Percentiles rank a stretch among this genome's conserved stretches.
Evolutionary conservation across 176 grass and related monocot species (phyloP).

Genomic region (Zizania latifolia): DNA sequence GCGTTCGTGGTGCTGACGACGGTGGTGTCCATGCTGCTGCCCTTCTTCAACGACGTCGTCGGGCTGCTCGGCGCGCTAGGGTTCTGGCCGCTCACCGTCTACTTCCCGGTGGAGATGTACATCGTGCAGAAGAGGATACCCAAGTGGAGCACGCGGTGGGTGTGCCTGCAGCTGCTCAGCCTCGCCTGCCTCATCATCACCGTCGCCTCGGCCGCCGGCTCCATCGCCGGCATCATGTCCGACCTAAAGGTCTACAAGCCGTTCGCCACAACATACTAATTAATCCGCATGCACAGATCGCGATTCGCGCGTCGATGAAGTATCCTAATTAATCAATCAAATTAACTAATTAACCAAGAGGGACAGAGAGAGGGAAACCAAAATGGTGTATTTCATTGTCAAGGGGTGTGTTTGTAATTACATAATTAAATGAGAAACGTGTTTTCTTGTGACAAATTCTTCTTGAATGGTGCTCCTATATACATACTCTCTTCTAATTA

Average conservation of each 20-base stretch:
- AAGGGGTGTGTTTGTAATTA: neutral
- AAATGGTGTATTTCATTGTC: neutral
- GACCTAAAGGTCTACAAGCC: constrained; percentile 87
- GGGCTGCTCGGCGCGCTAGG: constrained; percentile 71
- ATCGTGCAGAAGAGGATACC: constrained; percentile 85
- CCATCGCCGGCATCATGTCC: constrained; percentile 67
- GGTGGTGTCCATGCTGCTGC: constrained; percentile 86
- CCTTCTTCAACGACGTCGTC: constrained; percentile 95
- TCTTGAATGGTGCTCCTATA: neutral
- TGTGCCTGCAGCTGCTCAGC: constrained; percentile 91
- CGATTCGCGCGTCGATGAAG: constrained; percentile 4
- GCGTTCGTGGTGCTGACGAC: constrained; percentile 72
- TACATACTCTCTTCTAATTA: too few species aligned
- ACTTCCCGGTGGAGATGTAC: constrained; percentile 89
- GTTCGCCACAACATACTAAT: constrained; percentile 49
- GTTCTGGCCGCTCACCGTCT: constrained; percentile 76
- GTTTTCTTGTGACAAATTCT: neutral
- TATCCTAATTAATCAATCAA: constrained; percentile 9
- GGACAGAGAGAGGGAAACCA: neutral
- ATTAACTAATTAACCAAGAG: constrained; percentile 23
- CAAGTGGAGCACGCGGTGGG: constrained; percentile 73
- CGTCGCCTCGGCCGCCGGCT: constrained; percentile 70
- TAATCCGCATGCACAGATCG: constrained; percentile 25
- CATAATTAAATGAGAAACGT: neutral
- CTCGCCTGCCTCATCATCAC: constrained; percentile 70